Evolutionary conservation across 75 land plant species (phyloP).

Genomic region (Picea glauca): DNA sequence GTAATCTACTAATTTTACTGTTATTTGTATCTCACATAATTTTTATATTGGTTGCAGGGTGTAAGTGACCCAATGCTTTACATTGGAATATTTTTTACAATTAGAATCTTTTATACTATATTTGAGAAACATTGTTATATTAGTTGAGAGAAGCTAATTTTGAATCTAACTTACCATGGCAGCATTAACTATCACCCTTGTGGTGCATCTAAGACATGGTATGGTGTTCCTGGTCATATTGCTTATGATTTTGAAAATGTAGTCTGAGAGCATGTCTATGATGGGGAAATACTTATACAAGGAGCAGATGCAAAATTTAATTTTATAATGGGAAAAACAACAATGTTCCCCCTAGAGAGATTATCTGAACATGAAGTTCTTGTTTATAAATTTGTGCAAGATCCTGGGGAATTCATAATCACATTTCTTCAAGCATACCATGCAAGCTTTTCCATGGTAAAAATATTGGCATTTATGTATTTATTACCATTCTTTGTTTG

Average conservation of each 20-base stretch:
- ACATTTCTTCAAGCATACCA: slow-evolving; percentile 93
- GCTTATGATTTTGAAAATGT: slow-evolving; percentile 76
- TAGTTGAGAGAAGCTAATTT: too few relatives aligned
- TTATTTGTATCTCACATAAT: too few relatives aligned
- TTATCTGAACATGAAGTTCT: slow-evolving; percentile 67
- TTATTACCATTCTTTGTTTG: too few relatives aligned
- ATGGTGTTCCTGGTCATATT: slow-evolving; percentile 87
- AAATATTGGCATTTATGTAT: background rate
- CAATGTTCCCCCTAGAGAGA: slow-evolving; percentile 86
- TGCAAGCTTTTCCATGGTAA: slow-evolving; percentile 93
- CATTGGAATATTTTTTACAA: too few relatives aligned
- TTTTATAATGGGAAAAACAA: slow-evolving; percentile 81
- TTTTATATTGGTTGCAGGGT: too few relatives aligned
- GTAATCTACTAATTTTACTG: too few relatives aligned
- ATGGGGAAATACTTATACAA: slow-evolving; percentile 40
- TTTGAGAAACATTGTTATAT: too few relatives aligned
- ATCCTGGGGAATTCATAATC: slow-evolving; percentile 84
- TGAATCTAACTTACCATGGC: background rate
- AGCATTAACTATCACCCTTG: slow-evolving; percentile 95
- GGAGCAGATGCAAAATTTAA: slow-evolving; percentile 84
- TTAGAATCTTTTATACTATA: too few relatives aligned
- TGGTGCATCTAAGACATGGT: slow-evolving; percentile 96
- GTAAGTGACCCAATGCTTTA: too few relatives aligned
- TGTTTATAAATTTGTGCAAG: slow-evolving; percentile 82
- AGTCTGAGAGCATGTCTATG: slow-evolving; percentile 66